Base-by-base conservation (phyloP, 2,329 filamentous ascomycete species). In the Cytospora piceae region DNA sequence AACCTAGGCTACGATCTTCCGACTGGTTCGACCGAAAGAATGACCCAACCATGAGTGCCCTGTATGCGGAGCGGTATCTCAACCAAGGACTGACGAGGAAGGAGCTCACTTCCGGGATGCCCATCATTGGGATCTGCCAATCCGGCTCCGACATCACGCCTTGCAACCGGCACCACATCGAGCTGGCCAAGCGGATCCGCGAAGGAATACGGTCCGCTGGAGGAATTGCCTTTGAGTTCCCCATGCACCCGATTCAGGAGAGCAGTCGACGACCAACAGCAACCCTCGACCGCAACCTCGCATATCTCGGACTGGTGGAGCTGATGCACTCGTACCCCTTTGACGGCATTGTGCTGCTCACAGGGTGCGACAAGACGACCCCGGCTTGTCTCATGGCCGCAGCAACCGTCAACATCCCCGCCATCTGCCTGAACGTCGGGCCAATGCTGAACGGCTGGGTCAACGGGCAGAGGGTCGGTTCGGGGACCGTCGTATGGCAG, bases 281-380 rank as follows among this genome's bases (percentile, higher is more conserved):
- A 0, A 79, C 79, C 17, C 74, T 84, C 54, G 82, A 84, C 71
- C 76, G 82, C 11, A 84, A 84, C 68, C 71, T 84, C 61, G 76
- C 79, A 1, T 83, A 83, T 71, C 72, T 84, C 29, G 74, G 77
- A 14, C 73, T 83, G 34, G 81, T 83, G 22, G 82, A 84, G 71
- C 71, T 83, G 22, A 73, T 84, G 49, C 76, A 78, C 64, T 79
- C 77, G 0, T 83, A 83, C 72, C 80, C 80, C 4, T 73, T 84
- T 58, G 82, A 84, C 69, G 82, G 81, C 27, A 78, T 84, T 27
- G 81, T 84, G 20, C 72, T 83, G 31, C 74, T 83, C 58, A 83
- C 82, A 0, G 82, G 82, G 11, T 84, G 82, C 72, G 82, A 84
- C 68, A 84, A 84, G 76, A 84, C 81, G 6, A 83, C 81, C 0